Evolutionary conservation across 2,329 filamentous ascomycete species (phyloP), one percentile per base, ranked within the genome.

Genomic region (Hymenoscyphus scutula): DNA sequence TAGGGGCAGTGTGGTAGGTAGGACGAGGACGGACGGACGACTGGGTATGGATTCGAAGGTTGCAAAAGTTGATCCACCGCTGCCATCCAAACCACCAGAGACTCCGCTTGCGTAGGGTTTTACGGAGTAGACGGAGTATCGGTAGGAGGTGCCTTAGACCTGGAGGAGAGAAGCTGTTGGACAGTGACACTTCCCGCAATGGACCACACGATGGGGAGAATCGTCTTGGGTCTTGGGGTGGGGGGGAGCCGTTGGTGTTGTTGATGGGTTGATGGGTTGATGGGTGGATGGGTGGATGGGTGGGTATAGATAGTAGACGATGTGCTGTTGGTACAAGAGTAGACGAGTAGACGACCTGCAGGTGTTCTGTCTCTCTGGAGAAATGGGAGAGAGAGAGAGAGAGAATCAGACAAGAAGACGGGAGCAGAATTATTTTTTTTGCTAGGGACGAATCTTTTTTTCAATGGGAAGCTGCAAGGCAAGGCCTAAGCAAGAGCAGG

Each of bases 1-100:
- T n/a, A n/a, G n/a, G n/a, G n/a, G n/a, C n/a, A n/a, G n/a, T n/a
- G n/a, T n/a, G n/a, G n/a, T n/a, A n/a, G n/a, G n/a, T n/a, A n/a
- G n/a, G n/a, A n/a, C n/a, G n/a, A n/a, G n/a, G n/a, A n/a, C n/a
- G n/a, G n/a, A n/a, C n/a, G n/a, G n/a, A n/a, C n/a, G n/a, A n/a
- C n/a, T n/a, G n/a, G n/a, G n/a, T n/a, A n/a, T 64, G 60, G 67
- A 65, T 53, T 64, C 64, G 60, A 63, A n/a, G 62, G 61, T 63
- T 53, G 58, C 53, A 61, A n/a, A n/a, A n/a, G 58, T 56, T 38
- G 65, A 66, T 69, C 63, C 63, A 67, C 65, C 61, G 58, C 57
- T 55, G 25, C 56, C 53, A 57, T 60, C 37, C 56, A 60, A 48
- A 48, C n/a, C 19, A n/a, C 38, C 38, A 19, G 1, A 45, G 15